Conservation (phyloP, 768 basidiomycete genomes). For the Cytidiella melzeri region DNA sequence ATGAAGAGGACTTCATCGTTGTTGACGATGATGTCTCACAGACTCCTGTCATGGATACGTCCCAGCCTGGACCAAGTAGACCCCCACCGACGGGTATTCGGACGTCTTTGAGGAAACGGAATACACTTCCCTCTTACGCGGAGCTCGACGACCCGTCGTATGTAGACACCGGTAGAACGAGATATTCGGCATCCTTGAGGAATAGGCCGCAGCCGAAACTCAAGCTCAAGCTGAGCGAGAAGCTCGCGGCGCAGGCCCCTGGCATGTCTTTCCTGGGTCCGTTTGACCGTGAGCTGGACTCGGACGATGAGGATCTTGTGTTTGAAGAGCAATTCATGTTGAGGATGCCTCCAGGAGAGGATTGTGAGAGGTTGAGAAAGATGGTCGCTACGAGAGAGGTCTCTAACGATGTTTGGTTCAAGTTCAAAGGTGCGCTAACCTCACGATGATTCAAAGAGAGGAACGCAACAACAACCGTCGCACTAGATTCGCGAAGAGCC, state of each 20-base stretch:
- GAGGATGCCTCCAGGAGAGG: conserved; percentile 79
- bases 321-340: conserved; percentile 98
- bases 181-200: conserved; percentile 17
- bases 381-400: conserved; percentile 77
- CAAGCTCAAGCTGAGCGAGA: conserved; percentile 84
- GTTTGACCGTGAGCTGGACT: conserved; percentile 92
- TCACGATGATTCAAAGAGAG: background rate
- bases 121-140: conserved; percentile 16
- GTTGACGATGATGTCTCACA: conserved; percentile 21
- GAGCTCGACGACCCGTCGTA: conserved; percentile 10
- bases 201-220: conserved; percentile 54
- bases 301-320: conserved; percentile 88
- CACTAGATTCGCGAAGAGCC: conserved; percentile 81
- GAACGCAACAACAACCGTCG: background rate
- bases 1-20: conserved; percentile 22
- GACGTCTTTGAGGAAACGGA: conserved; percentile 13
- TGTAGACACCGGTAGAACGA: conserved; percentile 20
- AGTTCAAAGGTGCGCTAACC: conserved; percentile 92
- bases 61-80: conserved; percentile 8
- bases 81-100: conserved; percentile 14
- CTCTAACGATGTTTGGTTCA: conserved; percentile 86
- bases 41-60: conserved; percentile 5
- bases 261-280: conserved; percentile 87
- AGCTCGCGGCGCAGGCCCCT: conserved; percentile 71
- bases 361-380: conserved; percentile 73